Base-by-base conservation (phyloP, 2,329 filamentous ascomycete species). In the Neonectria neomacrospora region DNA sequence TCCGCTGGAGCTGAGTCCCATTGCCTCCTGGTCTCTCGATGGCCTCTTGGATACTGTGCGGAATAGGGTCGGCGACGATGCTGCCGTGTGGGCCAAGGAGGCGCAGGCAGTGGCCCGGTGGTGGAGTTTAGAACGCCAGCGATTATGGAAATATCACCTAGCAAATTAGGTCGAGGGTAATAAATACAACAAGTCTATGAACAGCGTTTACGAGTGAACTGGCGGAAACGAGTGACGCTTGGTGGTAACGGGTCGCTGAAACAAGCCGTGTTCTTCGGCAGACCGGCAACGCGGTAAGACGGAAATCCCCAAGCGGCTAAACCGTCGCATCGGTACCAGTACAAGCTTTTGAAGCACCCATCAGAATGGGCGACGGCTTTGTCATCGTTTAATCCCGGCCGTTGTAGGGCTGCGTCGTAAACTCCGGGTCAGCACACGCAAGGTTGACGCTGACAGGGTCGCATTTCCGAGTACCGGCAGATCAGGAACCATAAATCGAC, bases 71-170 rank as follows among this genome's bases (percentile, higher is more conserved):
- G 61, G 68, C 61, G 3, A 71, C 39, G 52, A 72, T n/a, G 60
- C 73, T n/a, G 70, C 74, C 28, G 66, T 76, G 12, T 78, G 75
- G 76, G 73, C 70, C 5, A 30, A 50, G 3, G 71, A 73, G 44
- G 71, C 71, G 2, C 66, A 69, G 50, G 67, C 69, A 2, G 63
- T 73, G 39, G 71, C 66, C 9, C 53, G 65, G 30, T 73, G 71
- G 71, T 73, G 71, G 71, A 58, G 51, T 16, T 59, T 67, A 1
- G 71, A 73, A 28, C 69, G 71, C 1, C 70, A 73, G 58, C 63
- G 71, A 12, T 64, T 73, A 20, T 73, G 71, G 71, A 50, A 50
- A 50, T 50, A 50, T 22, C 47, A 50, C 10, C 22, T 50, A 16
- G 30, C 23, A 32, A 18, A 50, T 20, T 50, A 18, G 47, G 47